Evolutionary conservation across 192 early-diverging fungal genomes (phyloP).

Genomic region (Coemansia sp.): DNA sequence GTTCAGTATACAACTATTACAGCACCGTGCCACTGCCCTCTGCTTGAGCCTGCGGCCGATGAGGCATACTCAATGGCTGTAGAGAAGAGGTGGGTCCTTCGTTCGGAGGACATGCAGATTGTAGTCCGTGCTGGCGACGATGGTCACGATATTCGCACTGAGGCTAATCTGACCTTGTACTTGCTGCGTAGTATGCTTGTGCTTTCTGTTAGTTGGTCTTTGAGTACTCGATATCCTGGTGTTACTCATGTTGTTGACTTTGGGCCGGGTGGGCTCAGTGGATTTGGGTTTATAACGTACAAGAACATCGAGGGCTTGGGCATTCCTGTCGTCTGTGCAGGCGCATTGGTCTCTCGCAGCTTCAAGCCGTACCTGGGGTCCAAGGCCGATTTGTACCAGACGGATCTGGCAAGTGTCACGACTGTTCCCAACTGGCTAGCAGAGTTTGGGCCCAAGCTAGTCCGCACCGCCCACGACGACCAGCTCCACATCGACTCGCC

Average conservation of each 20-base stretch:
- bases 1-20: constrained; percentile 84
- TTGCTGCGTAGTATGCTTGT: constrained; percentile 69
- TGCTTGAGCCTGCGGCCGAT: not conserved
- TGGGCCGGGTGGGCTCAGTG: constrained; percentile 81
- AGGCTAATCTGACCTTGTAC: constrained; percentile 60
- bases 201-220: constrained; percentile 65
- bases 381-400: constrained; percentile 74
- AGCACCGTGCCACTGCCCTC: constrained; percentile 69
- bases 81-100: constrained; percentile 34
- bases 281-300: constrained; percentile 81
- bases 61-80: not conserved
- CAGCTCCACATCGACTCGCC: constrained; percentile 84
- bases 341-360: constrained; percentile 13
- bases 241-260: constrained; percentile 93
- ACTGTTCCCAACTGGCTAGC: constrained; percentile 84
- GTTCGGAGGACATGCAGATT: not conserved
- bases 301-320: constrained; percentile 89
- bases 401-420: constrained; percentile 62
- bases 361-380: constrained; percentile 64
- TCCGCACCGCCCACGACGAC: constrained; percentile 58
- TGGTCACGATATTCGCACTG: constrained; percentile 2
- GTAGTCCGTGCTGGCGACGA: no score
- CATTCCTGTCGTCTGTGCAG: constrained; percentile 54
- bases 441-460: constrained; percentile 81
- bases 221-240: constrained; percentile 48